Evolutionary conservation across 495 filamentous ascomycete species (phyloP).

Genomic region (Diplogelasinospora grovesii): DNA sequence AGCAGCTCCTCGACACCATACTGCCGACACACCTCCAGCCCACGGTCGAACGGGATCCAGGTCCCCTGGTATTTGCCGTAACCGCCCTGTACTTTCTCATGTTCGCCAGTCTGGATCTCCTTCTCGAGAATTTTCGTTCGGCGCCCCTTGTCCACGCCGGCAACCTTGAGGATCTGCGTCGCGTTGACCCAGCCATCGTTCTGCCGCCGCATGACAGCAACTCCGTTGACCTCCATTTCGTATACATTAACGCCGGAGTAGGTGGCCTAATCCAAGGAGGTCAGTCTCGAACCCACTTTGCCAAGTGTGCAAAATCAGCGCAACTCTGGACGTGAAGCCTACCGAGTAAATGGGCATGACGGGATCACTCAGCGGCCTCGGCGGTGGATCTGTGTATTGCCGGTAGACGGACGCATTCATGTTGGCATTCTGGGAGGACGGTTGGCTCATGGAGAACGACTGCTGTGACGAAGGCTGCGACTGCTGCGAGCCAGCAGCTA

Average conservation of each 20-base stretch:
- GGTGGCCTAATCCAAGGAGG: constrained; percentile 55
- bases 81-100: constrained; percentile 97
- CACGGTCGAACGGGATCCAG: constrained; percentile 89
- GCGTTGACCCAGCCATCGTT: constrained; percentile 92
- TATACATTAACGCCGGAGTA: constrained; percentile 95
- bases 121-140: constrained; percentile 96
- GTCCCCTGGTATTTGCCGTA: constrained; percentile 99
- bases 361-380: constrained; percentile 46
- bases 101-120: constrained; percentile 89
- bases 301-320: too few species aligned
- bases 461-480: constrained; percentile 43
- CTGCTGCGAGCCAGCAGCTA: constrained; percentile 23
- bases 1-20: constrained; percentile 90
- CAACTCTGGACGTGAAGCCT: too few species aligned
- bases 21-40: constrained; percentile 84
- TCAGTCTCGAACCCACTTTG: too few species aligned
- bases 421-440: constrained; percentile 26
- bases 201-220: constrained; percentile 91
- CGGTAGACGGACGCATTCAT: constrained; percentile 22
- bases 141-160: constrained; percentile 92
- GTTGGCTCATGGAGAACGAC: constrained; percentile 45
- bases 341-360: constrained; percentile 76
- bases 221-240: constrained; percentile 89
- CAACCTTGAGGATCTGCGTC: constrained; percentile 94
- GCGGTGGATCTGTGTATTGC: constrained; percentile 37